Percentiles rank a stretch among this genome's conserved stretches.
Conservation (phyloP, 352 stramenopile species). For the Paralagenidium karlingii region DNA sequence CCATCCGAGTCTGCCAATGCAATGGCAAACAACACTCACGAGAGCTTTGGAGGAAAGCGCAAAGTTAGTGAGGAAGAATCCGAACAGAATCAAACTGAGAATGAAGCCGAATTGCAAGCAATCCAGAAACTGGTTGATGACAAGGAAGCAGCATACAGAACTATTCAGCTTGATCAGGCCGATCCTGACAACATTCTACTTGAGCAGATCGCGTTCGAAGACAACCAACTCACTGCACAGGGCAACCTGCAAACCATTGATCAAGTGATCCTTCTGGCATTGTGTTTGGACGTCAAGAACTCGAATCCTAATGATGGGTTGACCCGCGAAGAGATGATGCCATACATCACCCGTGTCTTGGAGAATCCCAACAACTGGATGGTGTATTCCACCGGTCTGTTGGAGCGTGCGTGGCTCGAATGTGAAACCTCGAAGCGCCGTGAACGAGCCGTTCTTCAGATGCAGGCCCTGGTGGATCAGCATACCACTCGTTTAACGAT, state of each 20-base stretch:
- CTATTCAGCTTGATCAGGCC: slow-evolving; percentile 82
- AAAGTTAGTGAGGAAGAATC: slow-evolving; percentile 11
- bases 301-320: slow-evolving; percentile 91
- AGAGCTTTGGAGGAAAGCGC: slow-evolving; percentile 47
- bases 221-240: slow-evolving; percentile 41
- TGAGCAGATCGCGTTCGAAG: slow-evolving; percentile 86
- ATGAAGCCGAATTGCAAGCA: slow-evolving; percentile 31
- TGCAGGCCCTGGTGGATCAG: slow-evolving; percentile 93
- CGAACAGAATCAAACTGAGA: slow-evolving; percentile 23
- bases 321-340: slow-evolving; percentile 92
- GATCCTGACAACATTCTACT: slow-evolving; percentile 84
- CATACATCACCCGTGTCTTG: slow-evolving; percentile 89
- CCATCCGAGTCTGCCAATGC: slow-evolving; percentile 39
- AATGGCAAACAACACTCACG: slow-evolving; percentile 39
- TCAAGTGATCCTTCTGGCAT: slow-evolving; percentile 84
- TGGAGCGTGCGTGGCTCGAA: slow-evolving; percentile 91
- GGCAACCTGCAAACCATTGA: slow-evolving; percentile 68
- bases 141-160: slow-evolving; percentile 52
- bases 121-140: slow-evolving; percentile 53
- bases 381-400: slow-evolving; percentile 90
- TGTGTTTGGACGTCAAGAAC: slow-evolving; percentile 97
- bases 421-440: slow-evolving; percentile 87
- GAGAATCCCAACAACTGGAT: slow-evolving; percentile 94
- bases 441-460: slow-evolving; percentile 92
- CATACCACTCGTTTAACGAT: slow-evolving; percentile 90